These are phyloP conservation scores for Mrakia frigida DNA, from an alignment of 768 basidiomycete genomes.

Conservation along the genomic window DNA sequence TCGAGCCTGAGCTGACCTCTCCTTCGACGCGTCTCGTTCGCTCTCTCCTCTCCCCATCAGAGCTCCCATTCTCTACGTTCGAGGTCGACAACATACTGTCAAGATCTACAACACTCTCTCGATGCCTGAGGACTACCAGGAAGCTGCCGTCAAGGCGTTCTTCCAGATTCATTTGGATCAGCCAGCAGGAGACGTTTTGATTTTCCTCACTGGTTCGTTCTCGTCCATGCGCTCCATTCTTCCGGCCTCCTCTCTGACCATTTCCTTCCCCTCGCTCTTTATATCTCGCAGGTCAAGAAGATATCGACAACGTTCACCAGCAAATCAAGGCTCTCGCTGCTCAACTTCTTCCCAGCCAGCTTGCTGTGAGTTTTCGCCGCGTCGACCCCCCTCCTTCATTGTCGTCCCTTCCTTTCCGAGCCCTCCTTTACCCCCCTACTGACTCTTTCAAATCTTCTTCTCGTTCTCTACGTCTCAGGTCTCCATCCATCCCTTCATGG, in stretches of 20 bases:
- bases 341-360: slow-evolving; percentile 54
- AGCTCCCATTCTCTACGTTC: slow-evolving; percentile 71
- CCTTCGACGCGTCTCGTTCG: background rate
- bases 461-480: slow-evolving; percentile 50
- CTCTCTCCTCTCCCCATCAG: background rate
- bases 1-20: background rate
- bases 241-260: background rate
- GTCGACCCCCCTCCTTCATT: background rate
- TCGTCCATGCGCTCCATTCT: background rate
- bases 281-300: slow-evolving; percentile 71
- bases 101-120: slow-evolving; percentile 53
- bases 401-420: background rate
- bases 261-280: background rate
- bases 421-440: background rate
- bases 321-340: slow-evolving; percentile 65
- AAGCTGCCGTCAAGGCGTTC: slow-evolving; percentile 84
- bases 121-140: slow-evolving; percentile 63
- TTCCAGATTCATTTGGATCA: slow-evolving; percentile 84
- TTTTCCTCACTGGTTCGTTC: slow-evolving; percentile 76
- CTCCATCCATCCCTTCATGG: slow-evolving; percentile 73
- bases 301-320: slow-evolving; percentile 81
- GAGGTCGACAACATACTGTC: slow-evolving; percentile 90
- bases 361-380: background rate
- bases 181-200: slow-evolving; percentile 69
- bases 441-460: slow-evolving; percentile 5